Percentiles rank a stretch among this genome's conserved stretches.
Evolutionary conservation across 2,329 filamentous ascomycete genomes (phyloP).

Genomic region (Lomentospora prolificans): DNA sequence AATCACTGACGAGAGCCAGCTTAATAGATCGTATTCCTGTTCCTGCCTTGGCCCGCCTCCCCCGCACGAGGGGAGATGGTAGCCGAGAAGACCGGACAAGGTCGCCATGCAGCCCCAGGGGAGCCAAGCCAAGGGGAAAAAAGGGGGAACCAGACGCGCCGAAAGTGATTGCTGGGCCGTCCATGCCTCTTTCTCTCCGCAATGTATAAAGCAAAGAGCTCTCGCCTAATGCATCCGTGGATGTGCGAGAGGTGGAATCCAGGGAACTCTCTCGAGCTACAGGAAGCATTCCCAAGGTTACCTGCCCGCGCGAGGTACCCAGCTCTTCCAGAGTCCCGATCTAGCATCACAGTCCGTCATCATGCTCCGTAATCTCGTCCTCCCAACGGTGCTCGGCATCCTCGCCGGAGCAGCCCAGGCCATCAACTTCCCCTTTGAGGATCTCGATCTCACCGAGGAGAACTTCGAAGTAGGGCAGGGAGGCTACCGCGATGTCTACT

Average conservation of each 20-base stretch:
- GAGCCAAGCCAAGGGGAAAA: background rate
- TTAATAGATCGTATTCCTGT: too few relatives aligned
- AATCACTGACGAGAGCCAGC: background rate
- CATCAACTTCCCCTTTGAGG: slow-evolving; percentile 8
- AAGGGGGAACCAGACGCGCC: background rate
- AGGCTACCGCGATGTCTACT: background rate
- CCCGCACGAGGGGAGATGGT: background rate
- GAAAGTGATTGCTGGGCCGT: background rate
- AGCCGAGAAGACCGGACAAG: background rate
- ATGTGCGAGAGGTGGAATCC: background rate
- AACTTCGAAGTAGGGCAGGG: background rate
- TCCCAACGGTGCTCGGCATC: slow-evolving; percentile 2
- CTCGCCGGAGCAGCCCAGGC: background rate
- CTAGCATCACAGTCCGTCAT: background rate
- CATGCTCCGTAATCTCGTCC: background rate
- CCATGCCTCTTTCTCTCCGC: background rate
- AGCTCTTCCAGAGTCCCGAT: background rate
- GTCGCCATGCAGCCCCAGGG: background rate
- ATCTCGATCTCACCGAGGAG: slow-evolving; percentile 5
- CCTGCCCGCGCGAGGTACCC: background rate
- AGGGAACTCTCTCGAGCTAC: background rate
- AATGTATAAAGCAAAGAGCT: slow-evolving; percentile 2
- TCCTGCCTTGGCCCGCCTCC: background rate
- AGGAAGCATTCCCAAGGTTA: background rate
- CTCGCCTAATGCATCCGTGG: background rate